These are phyloP conservation scores for Boletus rubroflammeus DNA, from an alignment of 768 basidiomycete genomes.

Conservation along the genomic window DNA sequence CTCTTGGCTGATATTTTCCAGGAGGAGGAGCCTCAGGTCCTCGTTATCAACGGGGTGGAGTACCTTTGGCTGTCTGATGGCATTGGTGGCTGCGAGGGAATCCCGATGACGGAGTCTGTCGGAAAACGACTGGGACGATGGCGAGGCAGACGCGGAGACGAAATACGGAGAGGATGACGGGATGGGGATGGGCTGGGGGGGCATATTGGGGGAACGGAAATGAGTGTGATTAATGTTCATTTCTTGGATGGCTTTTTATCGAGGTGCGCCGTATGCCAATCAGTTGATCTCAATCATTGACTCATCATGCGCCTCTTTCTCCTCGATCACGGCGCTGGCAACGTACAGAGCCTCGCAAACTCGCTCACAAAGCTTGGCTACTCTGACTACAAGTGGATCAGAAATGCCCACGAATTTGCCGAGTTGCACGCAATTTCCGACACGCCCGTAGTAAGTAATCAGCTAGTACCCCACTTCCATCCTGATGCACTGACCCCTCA, in stretches of 20 bases:
- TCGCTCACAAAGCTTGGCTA: conserved; percentile 82
- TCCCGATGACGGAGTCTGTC: conserved; percentile 43
- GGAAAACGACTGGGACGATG: conserved; percentile 40
- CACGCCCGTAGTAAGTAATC: conserved; percentile 64
- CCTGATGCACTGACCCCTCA: conserved; percentile 42
- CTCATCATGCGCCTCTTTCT: conserved; percentile 72
- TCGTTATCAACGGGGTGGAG: conserved; percentile 83
- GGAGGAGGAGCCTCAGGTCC: conserved; percentile 73
- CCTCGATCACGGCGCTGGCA: conserved; percentile 96
- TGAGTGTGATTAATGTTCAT: conserved; percentile 11
- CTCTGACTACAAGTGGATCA: conserved; percentile 81
- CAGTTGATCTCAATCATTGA: too few species aligned
- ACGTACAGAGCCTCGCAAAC: conserved; percentile 91
- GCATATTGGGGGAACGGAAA: conserved; percentile 37
- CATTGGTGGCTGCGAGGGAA: conserved; percentile 31
- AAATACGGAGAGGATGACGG: conserved; percentile 25
- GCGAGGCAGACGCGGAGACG: conserved; percentile 54
- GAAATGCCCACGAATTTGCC: conserved; percentile 73
- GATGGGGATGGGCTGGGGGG: conserved; percentile 45
- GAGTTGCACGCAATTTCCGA: conserved; percentile 32
- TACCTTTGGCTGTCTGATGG: conserved; percentile 57
- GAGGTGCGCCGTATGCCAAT: too few species aligned
- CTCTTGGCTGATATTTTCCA: conserved; percentile 94
- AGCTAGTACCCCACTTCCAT: conserved; percentile 3
- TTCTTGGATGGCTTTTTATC: not conserved